phyloP scores from a whole-genome alignment of 179 eudicot species.

The Silene coronaria region DNA sequence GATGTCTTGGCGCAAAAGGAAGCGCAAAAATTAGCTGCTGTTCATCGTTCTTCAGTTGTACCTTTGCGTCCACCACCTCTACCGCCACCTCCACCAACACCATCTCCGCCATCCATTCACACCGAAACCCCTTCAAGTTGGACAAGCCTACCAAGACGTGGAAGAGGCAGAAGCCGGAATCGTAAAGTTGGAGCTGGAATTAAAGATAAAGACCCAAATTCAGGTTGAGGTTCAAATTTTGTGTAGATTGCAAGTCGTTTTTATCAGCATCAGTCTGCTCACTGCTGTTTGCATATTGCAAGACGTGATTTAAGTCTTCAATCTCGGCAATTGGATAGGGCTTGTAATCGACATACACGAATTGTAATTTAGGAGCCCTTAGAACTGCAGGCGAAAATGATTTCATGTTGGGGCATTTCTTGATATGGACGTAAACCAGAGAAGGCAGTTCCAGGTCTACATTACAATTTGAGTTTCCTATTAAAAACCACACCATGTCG shows the following conservation, averaged over 20 bases:
- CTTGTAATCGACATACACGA: not conserved
- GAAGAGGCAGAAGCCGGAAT: slow-evolving; percentile 60
- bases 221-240: slow-evolving; percentile 31
- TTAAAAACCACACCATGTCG: not conserved
- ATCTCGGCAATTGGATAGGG: not conserved
- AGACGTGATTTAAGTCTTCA: not conserved
- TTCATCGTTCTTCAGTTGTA: slow-evolving; percentile 38
- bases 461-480: not conserved
- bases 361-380: not conserved
- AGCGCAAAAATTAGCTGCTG: slow-evolving; percentile 32
- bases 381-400: not conserved
- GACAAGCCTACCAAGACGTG: slow-evolving; percentile 37
- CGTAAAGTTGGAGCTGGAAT: slow-evolving; percentile 48
- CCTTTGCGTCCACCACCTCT: slow-evolving; percentile 21
- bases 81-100: slow-evolving; percentile 29
- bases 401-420: not conserved
- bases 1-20: slow-evolving; percentile 62
- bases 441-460: not conserved
- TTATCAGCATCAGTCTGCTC: too few species aligned
- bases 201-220: slow-evolving; percentile 21
- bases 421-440: not conserved
- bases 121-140: slow-evolving; percentile 29
- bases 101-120: slow-evolving; percentile 17
- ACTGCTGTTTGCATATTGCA: not conserved
- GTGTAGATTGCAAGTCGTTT: not conserved